Evolutionary conservation across 2,329 filamentous ascomycete genomes (phyloP).

Genomic region (Scedosporium aurantiacum): DNA sequence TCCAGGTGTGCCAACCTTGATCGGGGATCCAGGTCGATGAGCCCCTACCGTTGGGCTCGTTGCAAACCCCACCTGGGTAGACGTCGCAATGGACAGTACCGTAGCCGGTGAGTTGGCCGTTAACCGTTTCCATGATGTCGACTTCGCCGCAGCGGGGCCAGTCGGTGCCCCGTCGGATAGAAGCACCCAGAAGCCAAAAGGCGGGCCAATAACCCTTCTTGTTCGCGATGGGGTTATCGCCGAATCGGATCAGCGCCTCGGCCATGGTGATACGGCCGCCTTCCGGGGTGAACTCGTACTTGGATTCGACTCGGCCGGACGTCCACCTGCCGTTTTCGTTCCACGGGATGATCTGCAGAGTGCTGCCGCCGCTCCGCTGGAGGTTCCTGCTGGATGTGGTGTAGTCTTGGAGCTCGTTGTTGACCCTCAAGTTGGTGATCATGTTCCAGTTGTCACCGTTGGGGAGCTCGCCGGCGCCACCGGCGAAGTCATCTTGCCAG

Average conservation of each 20-base stretch:
- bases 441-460: constrained; percentile 29
- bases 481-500: constrained; percentile 34
- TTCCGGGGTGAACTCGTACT: constrained; percentile 32
- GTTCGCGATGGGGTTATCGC: constrained; percentile 23
- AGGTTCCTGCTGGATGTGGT: constrained; percentile 33
- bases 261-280: constrained; percentile 33
- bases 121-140: constrained; percentile 46
- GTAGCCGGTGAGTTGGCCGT: constrained; percentile 33
- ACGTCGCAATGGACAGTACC: constrained; percentile 42
- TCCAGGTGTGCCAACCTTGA: constrained; percentile 36
- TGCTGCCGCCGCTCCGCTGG: constrained; percentile 36
- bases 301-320: constrained; percentile 42
- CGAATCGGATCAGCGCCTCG: constrained; percentile 36
- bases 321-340: constrained; percentile 34
- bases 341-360: constrained; percentile 40
- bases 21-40: constrained; percentile 23
- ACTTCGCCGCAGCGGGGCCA: constrained; percentile 47
- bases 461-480: constrained; percentile 22
- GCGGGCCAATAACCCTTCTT: constrained; percentile 49
- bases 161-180: constrained; percentile 31
- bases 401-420: constrained; percentile 42
- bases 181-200: constrained; percentile 45
- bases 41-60: constrained; percentile 35
- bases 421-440: constrained; percentile 31
- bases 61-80: constrained; percentile 34